phyloP scores from a whole-genome alignment of 345 rosid species.

The Rhizophora mangle region DNA sequence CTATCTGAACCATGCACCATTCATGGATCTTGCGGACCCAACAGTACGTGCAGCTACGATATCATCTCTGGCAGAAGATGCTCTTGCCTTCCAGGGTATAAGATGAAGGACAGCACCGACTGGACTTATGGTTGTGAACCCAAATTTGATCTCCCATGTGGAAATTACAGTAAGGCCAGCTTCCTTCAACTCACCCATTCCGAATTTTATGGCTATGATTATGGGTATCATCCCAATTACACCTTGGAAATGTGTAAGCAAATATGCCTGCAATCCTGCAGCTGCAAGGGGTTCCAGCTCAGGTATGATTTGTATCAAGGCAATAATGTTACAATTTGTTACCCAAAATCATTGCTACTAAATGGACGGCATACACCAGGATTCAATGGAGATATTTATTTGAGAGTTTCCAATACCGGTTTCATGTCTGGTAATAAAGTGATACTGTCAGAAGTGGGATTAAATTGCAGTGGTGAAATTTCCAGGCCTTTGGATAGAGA shows the following conservation, averaged over 20 bases:
- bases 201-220: constrained; percentile 12
- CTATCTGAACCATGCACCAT: constrained; percentile 13
- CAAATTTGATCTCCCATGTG: constrained; percentile 19
- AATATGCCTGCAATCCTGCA: background rate
- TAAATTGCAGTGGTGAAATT: background rate
- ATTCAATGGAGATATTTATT: background rate
- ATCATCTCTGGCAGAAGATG: constrained; percentile 24
- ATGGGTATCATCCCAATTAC: background rate
- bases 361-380: background rate
- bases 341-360: background rate
- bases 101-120: constrained; percentile 10
- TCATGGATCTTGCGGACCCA: constrained; percentile 36
- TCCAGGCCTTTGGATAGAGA: background rate
- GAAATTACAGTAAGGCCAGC: background rate
- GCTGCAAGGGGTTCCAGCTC: constrained; percentile 4
- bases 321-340: background rate
- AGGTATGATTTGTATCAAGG: background rate
- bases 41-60: constrained; percentile 30
- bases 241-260: constrained; percentile 2
- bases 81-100: constrained; percentile 32
- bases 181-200: constrained; percentile 17
- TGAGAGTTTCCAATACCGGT: background rate
- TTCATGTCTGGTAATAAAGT: background rate
- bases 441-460: background rate
- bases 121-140: constrained; percentile 39